Evolutionary conservation across 192 early-diverging fungal species (phyloP).

Genomic region (Coemansia sp.): DNA sequence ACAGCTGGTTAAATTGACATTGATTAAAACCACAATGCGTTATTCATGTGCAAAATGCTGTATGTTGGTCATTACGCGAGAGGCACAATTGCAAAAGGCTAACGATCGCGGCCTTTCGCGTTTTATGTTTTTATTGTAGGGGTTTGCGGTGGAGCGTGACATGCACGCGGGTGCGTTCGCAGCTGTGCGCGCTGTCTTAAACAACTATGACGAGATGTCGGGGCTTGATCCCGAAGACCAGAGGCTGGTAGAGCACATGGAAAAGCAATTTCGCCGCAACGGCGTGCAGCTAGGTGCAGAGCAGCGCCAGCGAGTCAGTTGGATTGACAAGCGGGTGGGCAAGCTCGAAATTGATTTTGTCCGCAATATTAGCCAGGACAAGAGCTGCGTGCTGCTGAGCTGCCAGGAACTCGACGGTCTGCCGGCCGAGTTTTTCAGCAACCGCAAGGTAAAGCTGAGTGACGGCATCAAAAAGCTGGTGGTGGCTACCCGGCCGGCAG

Average conservation of each 20-base stretch:
- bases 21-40: conserved; percentile 1
- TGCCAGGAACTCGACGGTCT: conserved; percentile 61
- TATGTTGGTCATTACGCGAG: not conserved
- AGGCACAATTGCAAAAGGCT: not conserved
- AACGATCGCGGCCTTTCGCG: not conserved
- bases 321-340: not conserved
- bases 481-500: conserved; percentile 62
- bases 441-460: conserved; percentile 41
- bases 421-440: conserved; percentile 58
- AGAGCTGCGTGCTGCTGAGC: conserved; percentile 38
- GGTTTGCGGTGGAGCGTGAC: not conserved
- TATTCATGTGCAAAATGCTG: not conserved
- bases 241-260: conserved; percentile 56
- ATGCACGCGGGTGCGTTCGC: conserved; percentile 56
- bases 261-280: conserved; percentile 32
- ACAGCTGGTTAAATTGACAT: not conserved
- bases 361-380: conserved; percentile 58
- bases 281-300: conserved; percentile 59
- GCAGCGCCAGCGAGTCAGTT: conserved; percentile 51
- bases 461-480: conserved; percentile 56
- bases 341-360: conserved; percentile 63
- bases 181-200: conserved; percentile 42
- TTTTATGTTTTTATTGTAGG: not conserved
- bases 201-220: conserved; percentile 28
- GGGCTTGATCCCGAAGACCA: conserved; percentile 54